Percentiles rank a stretch among this genome's conserved stretches.
phyloP scores from a whole-genome alignment of 148 eudicot genomes.

The Rhododendron molle region DNA sequence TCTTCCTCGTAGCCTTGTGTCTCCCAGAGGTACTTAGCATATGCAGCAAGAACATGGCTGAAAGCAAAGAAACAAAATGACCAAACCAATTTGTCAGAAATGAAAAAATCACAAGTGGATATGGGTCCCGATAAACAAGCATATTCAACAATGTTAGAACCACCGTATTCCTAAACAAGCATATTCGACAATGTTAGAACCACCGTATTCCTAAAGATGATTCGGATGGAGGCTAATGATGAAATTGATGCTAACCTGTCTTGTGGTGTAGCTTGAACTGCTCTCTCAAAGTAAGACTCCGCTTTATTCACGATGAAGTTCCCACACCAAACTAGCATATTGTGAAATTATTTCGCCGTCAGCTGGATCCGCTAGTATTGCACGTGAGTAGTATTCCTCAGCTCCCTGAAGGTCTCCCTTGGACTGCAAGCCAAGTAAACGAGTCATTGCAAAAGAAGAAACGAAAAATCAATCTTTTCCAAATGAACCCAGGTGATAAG shows the following conservation, averaged over 20 bases:
- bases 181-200: neutral
- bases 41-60: slow-evolving; percentile 56
- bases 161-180: neutral
- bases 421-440: slow-evolving; percentile 24
- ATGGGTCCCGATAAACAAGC: neutral
- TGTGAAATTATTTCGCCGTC: slow-evolving; percentile 54
- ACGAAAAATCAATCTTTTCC: no score
- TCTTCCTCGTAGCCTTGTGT: slow-evolving; percentile 34
- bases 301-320: slow-evolving; percentile 71
- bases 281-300: slow-evolving; percentile 46
- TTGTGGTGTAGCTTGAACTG: slow-evolving; percentile 51
- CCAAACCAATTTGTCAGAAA: neutral
- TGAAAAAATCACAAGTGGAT: neutral
- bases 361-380: slow-evolving; percentile 50
- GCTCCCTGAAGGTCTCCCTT: slow-evolving; percentile 73
- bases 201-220: neutral
- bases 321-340: slow-evolving; percentile 78
- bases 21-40: slow-evolving; percentile 76
- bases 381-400: slow-evolving; percentile 65
- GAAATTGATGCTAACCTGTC: slow-evolving; percentile 43
- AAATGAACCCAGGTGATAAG: neutral
- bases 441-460: neutral
- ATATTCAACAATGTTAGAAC: neutral
- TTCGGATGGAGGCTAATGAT: neutral
- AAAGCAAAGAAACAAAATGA: neutral